Base-by-base conservation (phyloP, 2,329 filamentous ascomycete species). In the Graphilbum ipis-grandicollis region DNA sequence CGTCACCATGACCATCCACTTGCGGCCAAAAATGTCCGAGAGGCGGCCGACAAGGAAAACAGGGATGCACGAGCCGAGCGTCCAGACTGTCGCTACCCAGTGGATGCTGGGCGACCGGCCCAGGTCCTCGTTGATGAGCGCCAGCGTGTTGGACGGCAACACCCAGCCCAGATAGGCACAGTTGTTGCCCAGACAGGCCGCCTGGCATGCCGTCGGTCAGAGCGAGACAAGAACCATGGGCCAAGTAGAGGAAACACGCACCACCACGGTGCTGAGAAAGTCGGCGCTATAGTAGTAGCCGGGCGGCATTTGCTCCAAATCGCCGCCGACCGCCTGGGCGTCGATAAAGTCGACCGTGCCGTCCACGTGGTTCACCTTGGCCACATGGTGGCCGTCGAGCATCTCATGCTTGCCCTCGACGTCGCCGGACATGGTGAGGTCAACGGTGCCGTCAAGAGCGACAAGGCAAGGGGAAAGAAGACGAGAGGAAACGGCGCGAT, bases 1-100 rank as follows among this genome's bases (percentile, higher is more conserved):
- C 6, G 49, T 50, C 33, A 44, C 47, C 29, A 62, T 48, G 9
- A 57, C 52, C 43, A 59, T 52, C 52, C 56, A 60, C 40, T 57
- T 53, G 23, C 59, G 54, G n/a, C 59, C 59, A 35, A 58, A 62
- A 19, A 62, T 51, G 44, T 63, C 56, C 3, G 54, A 57, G 2
- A 63, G 48, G 12, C 60, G 56, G 29, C 59, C 59, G 23, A 58
- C 49, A 10, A 64, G 46, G 39, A 60, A 48, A 40, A 58, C 57
- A 17, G 55, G 55, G 36, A 60, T 50, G 33, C 51, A 53, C n/a
- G 47, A 48, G 12, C 56, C 56, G 39, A 61, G 48, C 2, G 56
- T 56, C 52, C 53, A 60, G 38, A 53, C 49, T 19, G 50, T 55
- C 9, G 52, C 47, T 5, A 51, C 50, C 53, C 54, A 54, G 41